Conservation (phyloP, 345 rosid genomes). For the Rhizophora apiculata region DNA sequence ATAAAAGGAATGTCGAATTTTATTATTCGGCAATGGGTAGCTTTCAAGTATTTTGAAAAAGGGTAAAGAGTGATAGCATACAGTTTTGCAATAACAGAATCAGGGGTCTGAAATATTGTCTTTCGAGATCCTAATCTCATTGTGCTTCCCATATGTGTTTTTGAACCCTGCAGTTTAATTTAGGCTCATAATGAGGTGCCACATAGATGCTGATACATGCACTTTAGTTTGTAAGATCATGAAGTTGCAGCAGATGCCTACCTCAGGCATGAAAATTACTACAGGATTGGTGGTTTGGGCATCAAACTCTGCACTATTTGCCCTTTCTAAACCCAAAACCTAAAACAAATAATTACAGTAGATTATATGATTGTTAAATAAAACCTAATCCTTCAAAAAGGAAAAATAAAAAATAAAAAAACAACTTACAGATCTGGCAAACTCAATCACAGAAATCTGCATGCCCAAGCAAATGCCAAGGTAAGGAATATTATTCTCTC, state of each 20-base stretch:
- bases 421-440: slow-evolving; percentile 39
- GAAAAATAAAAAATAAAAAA: slow-evolving; percentile 5
- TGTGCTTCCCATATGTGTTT: slow-evolving; percentile 40
- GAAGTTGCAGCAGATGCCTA: slow-evolving; percentile 1
- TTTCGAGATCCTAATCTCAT: slow-evolving; percentile 37
- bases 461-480: slow-evolving; percentile 38
- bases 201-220: background rate
- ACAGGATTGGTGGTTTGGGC: slow-evolving; percentile 27
- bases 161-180: slow-evolving; percentile 24
- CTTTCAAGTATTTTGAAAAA: background rate
- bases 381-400: background rate
- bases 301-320: slow-evolving; percentile 30
- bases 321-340: slow-evolving; percentile 42
- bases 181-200: background rate
- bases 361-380: slow-evolving; percentile 1
- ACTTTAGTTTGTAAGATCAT: background rate
- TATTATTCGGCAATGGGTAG: background rate
- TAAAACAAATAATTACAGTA: slow-evolving; percentile 28
- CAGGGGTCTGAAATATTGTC: slow-evolving; percentile 32
- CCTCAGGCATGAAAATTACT: slow-evolving; percentile 39
- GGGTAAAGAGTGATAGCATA: slow-evolving; percentile 15
- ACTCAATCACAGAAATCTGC: slow-evolving; percentile 37
- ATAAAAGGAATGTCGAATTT: background rate
- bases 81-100: slow-evolving; percentile 30
- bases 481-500: slow-evolving; percentile 34